phyloP scores from a whole-genome alignment of 1,284 basidiomycete genomes.

The Naganishia sp. region DNA sequence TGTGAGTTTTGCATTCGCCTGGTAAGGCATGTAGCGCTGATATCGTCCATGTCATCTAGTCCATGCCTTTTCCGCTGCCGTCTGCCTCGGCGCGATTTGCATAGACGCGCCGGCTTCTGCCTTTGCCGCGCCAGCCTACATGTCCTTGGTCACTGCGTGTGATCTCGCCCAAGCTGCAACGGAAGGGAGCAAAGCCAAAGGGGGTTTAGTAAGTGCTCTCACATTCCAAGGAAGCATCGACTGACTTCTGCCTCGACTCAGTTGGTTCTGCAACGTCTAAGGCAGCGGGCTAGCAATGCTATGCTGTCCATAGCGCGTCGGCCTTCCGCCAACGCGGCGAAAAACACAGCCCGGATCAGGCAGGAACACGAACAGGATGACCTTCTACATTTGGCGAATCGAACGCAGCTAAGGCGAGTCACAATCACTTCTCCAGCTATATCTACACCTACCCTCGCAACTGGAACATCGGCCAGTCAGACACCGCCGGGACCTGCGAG shows the following conservation, averaged over 20 bases:
- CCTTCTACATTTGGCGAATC: constrained; percentile 43
- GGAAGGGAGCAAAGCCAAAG: constrained; percentile 49
- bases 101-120: constrained; percentile 50
- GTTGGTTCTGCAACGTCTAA: constrained; percentile 43
- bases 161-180: constrained; percentile 49
- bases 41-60: constrained; percentile 22
- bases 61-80: constrained; percentile 50
- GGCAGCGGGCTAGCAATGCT: constrained; percentile 44
- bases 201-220: constrained; percentile 39
- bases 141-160: constrained; percentile 48
- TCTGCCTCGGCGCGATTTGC: constrained; percentile 50
- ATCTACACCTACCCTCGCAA: constrained; percentile 22
- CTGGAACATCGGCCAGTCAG: constrained; percentile 14
- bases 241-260: not conserved
- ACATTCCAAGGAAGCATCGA: not conserved
- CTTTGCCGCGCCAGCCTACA: constrained; percentile 49
- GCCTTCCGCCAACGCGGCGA: constrained; percentile 11
- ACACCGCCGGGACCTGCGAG: constrained; percentile 20
- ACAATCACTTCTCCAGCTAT: constrained; percentile 25
- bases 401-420: constrained; percentile 41
- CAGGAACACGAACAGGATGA: constrained; percentile 41
- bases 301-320: constrained; percentile 33
- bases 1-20: constrained; percentile 1
- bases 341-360: constrained; percentile 7
- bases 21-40: not conserved